Conservation (phyloP, 2,329 filamentous ascomycete genomes). For the Venturiaceae sp. region DNA sequence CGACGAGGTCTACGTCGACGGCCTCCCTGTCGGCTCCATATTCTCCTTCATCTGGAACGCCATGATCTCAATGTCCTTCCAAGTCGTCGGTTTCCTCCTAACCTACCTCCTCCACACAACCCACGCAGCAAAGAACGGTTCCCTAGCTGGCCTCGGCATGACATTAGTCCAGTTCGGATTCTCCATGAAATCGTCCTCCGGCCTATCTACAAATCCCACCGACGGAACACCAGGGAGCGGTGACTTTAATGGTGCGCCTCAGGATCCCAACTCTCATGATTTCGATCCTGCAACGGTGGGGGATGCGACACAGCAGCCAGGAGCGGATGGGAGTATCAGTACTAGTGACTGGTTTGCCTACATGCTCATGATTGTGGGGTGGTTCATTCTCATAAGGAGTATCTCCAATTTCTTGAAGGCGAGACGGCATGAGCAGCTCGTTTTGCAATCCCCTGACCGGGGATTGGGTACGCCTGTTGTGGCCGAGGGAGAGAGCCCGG, state of each 20-base stretch:
- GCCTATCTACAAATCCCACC: conserved; percentile 9
- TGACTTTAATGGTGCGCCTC: conserved; percentile 52
- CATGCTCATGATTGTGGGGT: conserved; percentile 89
- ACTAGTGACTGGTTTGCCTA: conserved; percentile 87
- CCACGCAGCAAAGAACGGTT: conserved; percentile 96
- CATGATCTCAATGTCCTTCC: conserved; percentile 97
- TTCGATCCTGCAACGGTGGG: conserved; percentile 68
- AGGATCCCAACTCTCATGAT: conserved; percentile 81
- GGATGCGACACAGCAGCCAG: conserved; percentile 23
- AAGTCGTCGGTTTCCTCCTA: conserved; percentile 91
- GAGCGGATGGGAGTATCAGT: conserved; percentile 43
- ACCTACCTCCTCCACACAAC: conserved; percentile 97
- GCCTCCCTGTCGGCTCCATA: conserved; percentile 80
- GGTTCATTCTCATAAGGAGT: conserved; percentile 95
- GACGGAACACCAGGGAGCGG: conserved; percentile 37
- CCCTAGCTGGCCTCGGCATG: conserved; percentile 85
- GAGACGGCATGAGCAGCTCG: conserved; percentile 82
- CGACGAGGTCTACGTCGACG: conserved; percentile 95
- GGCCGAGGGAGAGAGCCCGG: conserved; percentile 71
- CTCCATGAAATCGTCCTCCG: conserved; percentile 65
- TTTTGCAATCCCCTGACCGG: conserved; percentile 84
- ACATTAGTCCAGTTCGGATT: conserved; percentile 96
- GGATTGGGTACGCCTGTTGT: conserved; percentile 79
- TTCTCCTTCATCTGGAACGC: conserved; percentile 87
- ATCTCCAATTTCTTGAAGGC: conserved; percentile 84